Evolutionary conservation across 148 eudicot species (phyloP).

Genomic region (Heliamphora exappendiculata): DNA sequence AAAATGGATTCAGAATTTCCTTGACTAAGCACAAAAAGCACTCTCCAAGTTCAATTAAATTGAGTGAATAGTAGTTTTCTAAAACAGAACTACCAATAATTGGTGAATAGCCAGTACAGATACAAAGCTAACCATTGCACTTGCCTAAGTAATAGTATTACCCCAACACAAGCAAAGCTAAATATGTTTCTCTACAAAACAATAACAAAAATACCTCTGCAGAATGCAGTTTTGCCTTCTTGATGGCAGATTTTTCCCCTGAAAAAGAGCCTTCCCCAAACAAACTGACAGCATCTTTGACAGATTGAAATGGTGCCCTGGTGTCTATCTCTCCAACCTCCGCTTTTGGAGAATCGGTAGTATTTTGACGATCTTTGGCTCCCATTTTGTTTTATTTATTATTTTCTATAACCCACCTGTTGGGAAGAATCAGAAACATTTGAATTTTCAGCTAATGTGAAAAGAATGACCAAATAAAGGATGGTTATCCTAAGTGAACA

Average conservation of each 20-base stretch:
- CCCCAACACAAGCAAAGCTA: neutral
- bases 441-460: neutral
- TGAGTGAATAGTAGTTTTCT: neutral
- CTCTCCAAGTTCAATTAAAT: neutral
- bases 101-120: neutral
- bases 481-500: neutral
- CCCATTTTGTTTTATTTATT: conserved; percentile 22
- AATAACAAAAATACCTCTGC: conserved; percentile 54
- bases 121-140: no score
- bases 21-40: neutral
- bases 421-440: neutral
- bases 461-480: neutral
- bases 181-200: neutral
- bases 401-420: neutral
- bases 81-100: neutral
- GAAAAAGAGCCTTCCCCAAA: conserved; percentile 84
- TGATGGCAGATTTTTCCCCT: conserved; percentile 60
- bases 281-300: conserved; percentile 90
- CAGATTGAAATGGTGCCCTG: conserved; percentile 94
- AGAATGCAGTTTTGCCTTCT: conserved; percentile 54
- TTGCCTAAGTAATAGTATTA: neutral
- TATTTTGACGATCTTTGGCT: conserved; percentile 46
- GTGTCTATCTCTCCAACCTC: conserved; percentile 95
- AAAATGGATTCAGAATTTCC: neutral
- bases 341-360: conserved; percentile 54